phyloP scores from a whole-genome alignment of 1,284 basidiomycete species.

The Chalciporus sp. region DNA sequence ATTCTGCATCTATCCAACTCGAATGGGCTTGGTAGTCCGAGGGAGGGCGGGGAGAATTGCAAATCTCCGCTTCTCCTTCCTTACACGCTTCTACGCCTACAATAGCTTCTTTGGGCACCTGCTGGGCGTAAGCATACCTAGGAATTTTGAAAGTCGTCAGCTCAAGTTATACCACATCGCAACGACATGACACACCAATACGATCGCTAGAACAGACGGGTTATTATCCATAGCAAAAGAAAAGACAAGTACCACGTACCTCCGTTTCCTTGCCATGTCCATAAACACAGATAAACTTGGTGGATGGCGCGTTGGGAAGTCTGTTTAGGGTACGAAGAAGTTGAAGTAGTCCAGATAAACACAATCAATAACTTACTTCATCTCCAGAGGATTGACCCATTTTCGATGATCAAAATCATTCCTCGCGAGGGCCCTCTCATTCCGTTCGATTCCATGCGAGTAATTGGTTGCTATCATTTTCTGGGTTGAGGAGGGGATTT shows the following conservation, averaged over 20 bases:
- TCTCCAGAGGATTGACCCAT: conserved; percentile 97
- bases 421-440: conserved; percentile 61
- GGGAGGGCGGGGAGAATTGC: conserved; percentile 46
- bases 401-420: conserved; percentile 78
- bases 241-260: conserved; percentile 42
- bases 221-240: conserved; percentile 3
- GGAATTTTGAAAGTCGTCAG: conserved; percentile 1
- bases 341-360: conserved; percentile 31
- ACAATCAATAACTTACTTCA: conserved; percentile 44
- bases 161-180: neutral
- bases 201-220: conserved; percentile 54
- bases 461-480: conserved; percentile 92
- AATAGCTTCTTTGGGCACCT: conserved; percentile 64
- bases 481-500: conserved; percentile 40
- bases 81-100: conserved; percentile 47
- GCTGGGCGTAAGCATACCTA: conserved; percentile 74
- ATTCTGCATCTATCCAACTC: conserved; percentile 85
- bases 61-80: conserved; percentile 42
- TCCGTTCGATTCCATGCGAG: conserved; percentile 89
- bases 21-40: conserved; percentile 56
- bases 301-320: conserved; percentile 87
- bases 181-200: conserved; percentile 57
- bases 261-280: conserved; percentile 98
- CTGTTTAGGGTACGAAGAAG: conserved; percentile 38
- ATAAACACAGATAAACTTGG: conserved; percentile 95